Evolutionary conservation across 2,329 filamentous ascomycete genomes (phyloP), one percentile per base, ranked within the genome.

Genomic region (Aspergillus ustus): DNA sequence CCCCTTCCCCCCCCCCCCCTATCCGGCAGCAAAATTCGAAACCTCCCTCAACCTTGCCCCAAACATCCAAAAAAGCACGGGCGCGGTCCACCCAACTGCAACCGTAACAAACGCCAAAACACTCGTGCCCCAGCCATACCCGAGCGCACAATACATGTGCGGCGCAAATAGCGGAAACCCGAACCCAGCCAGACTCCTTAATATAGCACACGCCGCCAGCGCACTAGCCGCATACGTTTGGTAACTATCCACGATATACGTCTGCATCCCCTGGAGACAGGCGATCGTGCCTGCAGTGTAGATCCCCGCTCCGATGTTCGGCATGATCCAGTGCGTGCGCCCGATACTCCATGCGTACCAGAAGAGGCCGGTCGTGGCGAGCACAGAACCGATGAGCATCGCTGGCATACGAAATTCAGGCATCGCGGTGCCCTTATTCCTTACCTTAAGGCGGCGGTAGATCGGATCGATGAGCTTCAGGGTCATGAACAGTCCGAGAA

Each of bases 331-430:
- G 64, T 85, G 83, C 0, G 77, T 68, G 34, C 75, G 72, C 1
- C 73, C 72, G 51, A 83, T 82, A 1, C 77, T 78, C 84, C 84
- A 87, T 19, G 84, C 85, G 64, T 87, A 88, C 70, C 82, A 80
- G 65, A 86, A 84, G 1, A 87, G 71, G 0, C 84, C 83, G 0
- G 79, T 63, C 0, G 85, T 84, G 0, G 83, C 76, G 1, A 87
- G 61, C 0, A 87, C 45, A 0, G 82, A 81, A 0, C 82, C 84
- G 0, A 82, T 75, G 7, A 86, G 67, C 72, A 87, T 82, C 3
- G 88, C 74, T 0, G 87, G 87, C 0, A 88, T 77, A n/a, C 88
- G 84, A 65, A 84, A 87, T 66, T 91, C 88, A 0, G 89, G 87
- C 6, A 58, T 64, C 9, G 73, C 75, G 7, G 66, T 72, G 55